Base-by-base conservation (phyloP, 73 alveolate species). In the Tetrahymena malaccensis region DNA sequence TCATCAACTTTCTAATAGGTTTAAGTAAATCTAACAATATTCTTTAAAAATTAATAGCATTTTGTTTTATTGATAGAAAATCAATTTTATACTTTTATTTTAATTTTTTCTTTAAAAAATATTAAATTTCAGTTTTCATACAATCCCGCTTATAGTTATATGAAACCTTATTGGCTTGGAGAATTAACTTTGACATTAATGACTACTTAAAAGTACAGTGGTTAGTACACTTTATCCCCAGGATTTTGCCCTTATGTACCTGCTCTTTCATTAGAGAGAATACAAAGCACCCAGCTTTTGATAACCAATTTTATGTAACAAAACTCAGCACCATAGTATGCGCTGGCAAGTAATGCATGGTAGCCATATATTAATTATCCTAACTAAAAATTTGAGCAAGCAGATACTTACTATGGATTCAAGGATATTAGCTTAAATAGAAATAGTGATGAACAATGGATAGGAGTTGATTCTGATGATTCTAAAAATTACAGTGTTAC, bases 191-290 rank as follows among this genome's bases (percentile, higher is more conserved):
- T 95, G 35, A 95, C 97, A 43, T 43, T 95, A 9, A 95, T 95
- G 97, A 85, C 95, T 31, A 95, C 97, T 40, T 93, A 94, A 10
- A 85, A 94, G 34, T 95, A 94, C 85, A 35, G 94, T 21, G 93
- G 93, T 17, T 38, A 95, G 34, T 25, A 85, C 12, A 95, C 93
- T 44, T 35, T 95, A 37, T 55, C 95, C 21, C 97, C 97, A 17
- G 97, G 97, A 85, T 95, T 95, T 19, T 95, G 97, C 55, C 97
- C 97, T 9, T 95, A 89, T 95, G 84, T 70, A 13, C 97, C 97
- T 31, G 27, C 94, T 5, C 94, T 95, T 85, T 55, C 85, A 43
- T 95, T 95, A 22, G 89, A 95, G 70, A 94, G 94, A 55, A 85
- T 95, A 3, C 93, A 95, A 10, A 56, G 33, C 27, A 95, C 97